Evolutionary conservation across 2,329 filamentous ascomycete species (phyloP).

Genomic region (Arthrobotrys sphaeroides): DNA sequence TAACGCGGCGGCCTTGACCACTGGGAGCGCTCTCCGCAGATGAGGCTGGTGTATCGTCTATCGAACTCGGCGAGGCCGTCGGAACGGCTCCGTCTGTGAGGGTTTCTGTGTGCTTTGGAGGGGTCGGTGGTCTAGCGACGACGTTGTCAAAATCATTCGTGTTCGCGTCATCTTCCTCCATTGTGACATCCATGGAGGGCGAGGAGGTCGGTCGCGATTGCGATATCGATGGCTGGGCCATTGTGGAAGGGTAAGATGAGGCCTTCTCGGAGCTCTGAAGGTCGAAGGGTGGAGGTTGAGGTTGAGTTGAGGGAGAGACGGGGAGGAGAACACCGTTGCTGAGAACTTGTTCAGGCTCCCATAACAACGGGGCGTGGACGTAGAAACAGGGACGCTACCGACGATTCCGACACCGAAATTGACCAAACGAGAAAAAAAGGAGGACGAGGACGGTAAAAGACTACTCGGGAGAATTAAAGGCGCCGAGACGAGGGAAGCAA

Average conservation of each 20-base stretch:
- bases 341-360: slow-evolving; percentile 28
- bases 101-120: slow-evolving; percentile 64
- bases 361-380: slow-evolving; percentile 40
- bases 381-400: slow-evolving; percentile 3
- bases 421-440: slow-evolving; percentile 17
- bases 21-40: slow-evolving; percentile 60
- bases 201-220: not conserved
- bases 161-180: slow-evolving; percentile 53
- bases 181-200: slow-evolving; percentile 29
- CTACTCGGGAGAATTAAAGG: not conserved
- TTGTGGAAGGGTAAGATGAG: slow-evolving; percentile 6
- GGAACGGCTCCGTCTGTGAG: not conserved
- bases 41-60: slow-evolving; percentile 60
- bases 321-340: slow-evolving; percentile 1
- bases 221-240: slow-evolving; percentile 19
- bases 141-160: slow-evolving; percentile 65
- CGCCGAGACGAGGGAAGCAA: not conserved
- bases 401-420: slow-evolving; percentile 4
- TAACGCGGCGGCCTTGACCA: slow-evolving; percentile 68
- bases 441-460: not conserved
- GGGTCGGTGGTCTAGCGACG: slow-evolving; percentile 72
- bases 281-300: not conserved
- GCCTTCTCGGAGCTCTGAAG: not conserved
- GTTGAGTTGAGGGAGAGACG: not conserved
- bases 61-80: slow-evolving; percentile 41